A percentile compares a stretch with the other conserved stretches of the same genome.
phyloP scores from a whole-genome alignment of 2,329 filamentous ascomycete genomes.

The Botryotinia convoluta region DNA sequence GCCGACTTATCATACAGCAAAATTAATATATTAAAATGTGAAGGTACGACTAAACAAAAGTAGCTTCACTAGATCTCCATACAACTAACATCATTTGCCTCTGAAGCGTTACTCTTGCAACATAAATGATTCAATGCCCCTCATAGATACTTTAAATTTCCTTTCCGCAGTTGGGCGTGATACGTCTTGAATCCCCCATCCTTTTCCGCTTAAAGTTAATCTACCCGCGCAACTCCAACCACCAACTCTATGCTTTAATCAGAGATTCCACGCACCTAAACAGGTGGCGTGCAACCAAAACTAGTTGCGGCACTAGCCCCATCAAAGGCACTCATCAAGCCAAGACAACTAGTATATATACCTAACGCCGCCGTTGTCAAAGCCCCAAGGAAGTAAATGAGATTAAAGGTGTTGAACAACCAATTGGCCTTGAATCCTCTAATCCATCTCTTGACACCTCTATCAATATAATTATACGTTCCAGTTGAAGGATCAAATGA shows the following conservation, averaged over 20 bases:
- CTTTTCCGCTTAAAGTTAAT: neutral
- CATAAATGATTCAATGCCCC: neutral
- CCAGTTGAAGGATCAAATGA: constrained; percentile 34
- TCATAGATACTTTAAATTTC: neutral
- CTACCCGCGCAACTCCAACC: neutral
- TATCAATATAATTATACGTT: constrained; percentile 20
- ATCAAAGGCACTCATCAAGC: constrained; percentile 13
- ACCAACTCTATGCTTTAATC: neutral
- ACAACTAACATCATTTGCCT: neutral
- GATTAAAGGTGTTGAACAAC: constrained; percentile 26
- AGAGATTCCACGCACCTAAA: neutral
- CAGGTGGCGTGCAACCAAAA: constrained; percentile 10
- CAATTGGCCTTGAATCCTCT: constrained; percentile 29
- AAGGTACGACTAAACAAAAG: neutral
- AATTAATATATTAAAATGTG: neutral
- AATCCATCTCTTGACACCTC: constrained; percentile 23
- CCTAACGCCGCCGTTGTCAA: constrained; percentile 30
- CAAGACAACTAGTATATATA: constrained; percentile 26
- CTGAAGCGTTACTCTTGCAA: neutral
- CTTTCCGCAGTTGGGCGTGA: neutral
- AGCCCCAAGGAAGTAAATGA: constrained; percentile 30
- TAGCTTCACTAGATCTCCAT: neutral
- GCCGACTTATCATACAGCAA: neutral
- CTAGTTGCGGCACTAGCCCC: constrained; percentile 9
- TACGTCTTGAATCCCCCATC: neutral